These are phyloP conservation scores for Iris pallida DNA, from an alignment of 116 monocot species.

Conservation along the genomic window DNA sequence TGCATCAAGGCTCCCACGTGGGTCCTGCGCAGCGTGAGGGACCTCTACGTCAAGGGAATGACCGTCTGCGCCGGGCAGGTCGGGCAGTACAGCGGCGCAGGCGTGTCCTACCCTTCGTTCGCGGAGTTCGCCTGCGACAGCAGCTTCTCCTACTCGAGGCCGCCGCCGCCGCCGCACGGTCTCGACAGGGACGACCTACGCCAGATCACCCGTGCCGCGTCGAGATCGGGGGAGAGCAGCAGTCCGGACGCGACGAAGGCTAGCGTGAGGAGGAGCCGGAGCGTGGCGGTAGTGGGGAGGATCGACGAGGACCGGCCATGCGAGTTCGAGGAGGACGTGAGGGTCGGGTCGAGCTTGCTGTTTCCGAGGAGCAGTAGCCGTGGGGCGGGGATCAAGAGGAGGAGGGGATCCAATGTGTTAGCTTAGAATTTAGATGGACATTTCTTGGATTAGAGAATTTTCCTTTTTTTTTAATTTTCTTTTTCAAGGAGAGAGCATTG, in stretches of 20 bases:
- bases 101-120: background rate
- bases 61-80: conserved; percentile 11
- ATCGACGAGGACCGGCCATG: conserved; percentile 35
- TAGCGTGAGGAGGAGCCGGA: conserved; percentile 18
- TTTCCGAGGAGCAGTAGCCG: conserved; percentile 19
- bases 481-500: too few relatives aligned
- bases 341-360: conserved; percentile 8
- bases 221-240: background rate
- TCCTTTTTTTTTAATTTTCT: too few relatives aligned
- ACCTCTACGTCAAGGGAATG: conserved; percentile 19
- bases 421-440: too few relatives aligned
- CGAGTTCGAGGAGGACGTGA: conserved; percentile 19
- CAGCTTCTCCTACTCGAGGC: background rate
- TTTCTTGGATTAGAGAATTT: too few relatives aligned
- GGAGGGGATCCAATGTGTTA: background rate
- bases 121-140: background rate
- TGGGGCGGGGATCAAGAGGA: background rate
- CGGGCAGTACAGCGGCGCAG: background rate
- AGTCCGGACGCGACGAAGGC: background rate
- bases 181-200: conserved; percentile 11
- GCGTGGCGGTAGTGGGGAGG: conserved; percentile 19
- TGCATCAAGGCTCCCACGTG: conserved; percentile 10
- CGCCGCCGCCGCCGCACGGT: background rate
- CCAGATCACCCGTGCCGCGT: conserved; percentile 24
- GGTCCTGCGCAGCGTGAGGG: conserved; percentile 12